Conservation (phyloP, 2,329 filamentous ascomycete species). For the Xylariales sp. region DNA sequence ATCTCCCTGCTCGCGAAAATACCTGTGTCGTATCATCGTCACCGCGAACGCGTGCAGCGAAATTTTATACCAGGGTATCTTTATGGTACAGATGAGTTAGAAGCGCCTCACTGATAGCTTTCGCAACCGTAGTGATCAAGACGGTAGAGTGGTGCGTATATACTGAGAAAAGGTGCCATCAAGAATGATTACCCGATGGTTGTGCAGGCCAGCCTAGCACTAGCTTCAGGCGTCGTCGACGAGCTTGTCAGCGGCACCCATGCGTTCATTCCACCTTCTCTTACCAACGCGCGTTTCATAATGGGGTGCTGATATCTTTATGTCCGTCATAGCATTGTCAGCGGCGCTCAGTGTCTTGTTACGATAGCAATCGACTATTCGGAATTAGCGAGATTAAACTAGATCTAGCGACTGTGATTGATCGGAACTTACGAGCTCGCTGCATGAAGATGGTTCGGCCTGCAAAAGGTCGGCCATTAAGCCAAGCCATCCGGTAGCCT, state of each 20-base stretch:
- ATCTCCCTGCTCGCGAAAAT: neutral
- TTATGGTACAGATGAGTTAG: neutral
- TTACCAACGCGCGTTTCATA: slow-evolving; percentile 92
- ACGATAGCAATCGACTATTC: slow-evolving; percentile 88
- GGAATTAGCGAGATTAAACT: slow-evolving; percentile 30
- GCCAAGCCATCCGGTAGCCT: slow-evolving; percentile 96
- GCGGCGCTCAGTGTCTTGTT: slow-evolving; percentile 67
- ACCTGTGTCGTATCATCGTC: too few species aligned
- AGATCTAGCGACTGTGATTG: slow-evolving; percentile 12
- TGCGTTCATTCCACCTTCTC: slow-evolving; percentile 75
- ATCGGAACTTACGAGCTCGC: slow-evolving; percentile 79
- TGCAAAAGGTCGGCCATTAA: slow-evolving; percentile 91
- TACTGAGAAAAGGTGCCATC: neutral
- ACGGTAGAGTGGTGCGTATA: neutral
- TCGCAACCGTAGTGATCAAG: neutral
- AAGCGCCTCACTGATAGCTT: neutral
- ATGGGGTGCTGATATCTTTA: slow-evolving; percentile 79
- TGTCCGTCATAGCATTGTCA: slow-evolving; percentile 80
- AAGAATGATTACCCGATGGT: too few species aligned
- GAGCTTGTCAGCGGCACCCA: slow-evolving; percentile 54
- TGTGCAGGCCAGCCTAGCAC: neutral
- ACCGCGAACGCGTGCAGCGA: too few species aligned
- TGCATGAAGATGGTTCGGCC: slow-evolving; percentile 89
- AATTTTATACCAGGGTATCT: neutral
- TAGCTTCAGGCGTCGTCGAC: slow-evolving; percentile 46